Conservation (phyloP, 208 protist species). For the Wallacemonas rigidus region DNA sequence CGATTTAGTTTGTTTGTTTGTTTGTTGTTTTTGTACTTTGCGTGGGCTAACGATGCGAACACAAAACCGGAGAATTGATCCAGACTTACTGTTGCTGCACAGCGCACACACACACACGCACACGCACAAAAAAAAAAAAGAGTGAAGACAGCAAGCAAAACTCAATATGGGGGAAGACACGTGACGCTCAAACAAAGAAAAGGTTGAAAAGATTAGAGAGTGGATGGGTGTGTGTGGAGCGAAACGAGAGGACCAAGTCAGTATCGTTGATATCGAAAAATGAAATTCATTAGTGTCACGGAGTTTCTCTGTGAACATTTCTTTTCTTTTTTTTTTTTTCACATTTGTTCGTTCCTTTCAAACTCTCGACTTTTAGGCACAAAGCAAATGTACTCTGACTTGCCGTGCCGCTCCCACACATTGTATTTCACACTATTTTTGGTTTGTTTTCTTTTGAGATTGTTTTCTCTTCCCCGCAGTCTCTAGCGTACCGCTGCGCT, state of each 20-base stretch:
- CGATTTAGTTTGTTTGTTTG: neutral
- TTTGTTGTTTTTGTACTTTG: slow-evolving; percentile 1
- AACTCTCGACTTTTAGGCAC: neutral
- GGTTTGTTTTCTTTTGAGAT: slow-evolving; percentile 10
- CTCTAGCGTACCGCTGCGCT: neutral
- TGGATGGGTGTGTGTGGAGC: neutral
- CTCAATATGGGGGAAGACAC: neutral
- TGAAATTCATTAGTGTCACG: neutral
- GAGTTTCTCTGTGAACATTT: neutral
- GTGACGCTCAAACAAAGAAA: neutral
- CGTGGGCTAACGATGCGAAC: no score
- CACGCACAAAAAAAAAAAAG: slow-evolving; percentile 21
- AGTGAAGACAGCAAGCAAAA: slow-evolving; percentile 9
- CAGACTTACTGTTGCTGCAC: no score
- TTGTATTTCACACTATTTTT: slow-evolving; percentile 17
- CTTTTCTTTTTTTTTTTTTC: slow-evolving; percentile 21
- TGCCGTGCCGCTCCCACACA: neutral
- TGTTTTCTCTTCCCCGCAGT: neutral
- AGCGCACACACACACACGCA: neutral
- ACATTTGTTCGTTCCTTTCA: slow-evolving; percentile 3
- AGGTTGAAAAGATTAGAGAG: neutral
- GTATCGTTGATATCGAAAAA: neutral
- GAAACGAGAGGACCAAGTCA: neutral
- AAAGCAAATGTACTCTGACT: neutral
- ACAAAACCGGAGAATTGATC: no score